Conservation (phyloP, 768 basidiomycete genomes). For the Postia placenta region DNA sequence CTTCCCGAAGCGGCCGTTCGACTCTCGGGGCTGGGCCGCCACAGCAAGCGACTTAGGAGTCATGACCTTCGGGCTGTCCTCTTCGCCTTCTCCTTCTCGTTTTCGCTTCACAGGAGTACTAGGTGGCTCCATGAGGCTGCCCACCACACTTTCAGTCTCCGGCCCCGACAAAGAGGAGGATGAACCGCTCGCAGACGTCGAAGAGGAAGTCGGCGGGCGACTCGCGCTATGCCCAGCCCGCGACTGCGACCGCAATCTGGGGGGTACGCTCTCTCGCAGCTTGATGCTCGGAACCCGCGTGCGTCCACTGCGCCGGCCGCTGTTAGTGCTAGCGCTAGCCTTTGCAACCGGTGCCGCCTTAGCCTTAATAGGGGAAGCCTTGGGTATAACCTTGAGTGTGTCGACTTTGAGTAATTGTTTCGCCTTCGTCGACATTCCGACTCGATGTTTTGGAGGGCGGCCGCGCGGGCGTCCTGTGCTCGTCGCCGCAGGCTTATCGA, state of each 20-base stretch:
- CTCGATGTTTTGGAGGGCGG: slow-evolving; percentile 19
- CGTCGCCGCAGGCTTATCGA: background rate
- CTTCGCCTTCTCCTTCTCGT: slow-evolving; percentile 1
- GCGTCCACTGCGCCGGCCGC: slow-evolving; percentile 24
- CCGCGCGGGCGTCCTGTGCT: slow-evolving; percentile 14
- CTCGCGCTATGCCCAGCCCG: background rate
- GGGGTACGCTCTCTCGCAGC: slow-evolving; percentile 25
- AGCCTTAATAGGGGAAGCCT: background rate
- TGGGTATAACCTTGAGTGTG: background rate
- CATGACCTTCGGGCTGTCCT: slow-evolving; percentile 10
- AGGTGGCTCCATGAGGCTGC: slow-evolving; percentile 7
- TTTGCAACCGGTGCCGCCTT: background rate
- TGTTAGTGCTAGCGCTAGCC: background rate
- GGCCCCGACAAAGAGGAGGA: slow-evolving; percentile 10
- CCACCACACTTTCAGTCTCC: slow-evolving; percentile 10
- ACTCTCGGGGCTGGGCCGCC: slow-evolving; percentile 52
- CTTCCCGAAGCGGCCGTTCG: slow-evolving; percentile 64
- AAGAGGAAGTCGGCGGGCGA: slow-evolving; percentile 8
- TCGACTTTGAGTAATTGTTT: slow-evolving; percentile 15
- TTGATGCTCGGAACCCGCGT: slow-evolving; percentile 26
- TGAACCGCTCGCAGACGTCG: slow-evolving; percentile 1
- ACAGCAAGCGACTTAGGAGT: slow-evolving; percentile 40
- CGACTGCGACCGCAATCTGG: slow-evolving; percentile 5
- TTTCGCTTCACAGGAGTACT: slow-evolving; percentile 2
- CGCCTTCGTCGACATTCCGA: slow-evolving; percentile 21